Percentiles rank a stretch among this genome's conserved stretches.
phyloP scores from a whole-genome alignment of 306 rosid species.

The Corylus americana region DNA sequence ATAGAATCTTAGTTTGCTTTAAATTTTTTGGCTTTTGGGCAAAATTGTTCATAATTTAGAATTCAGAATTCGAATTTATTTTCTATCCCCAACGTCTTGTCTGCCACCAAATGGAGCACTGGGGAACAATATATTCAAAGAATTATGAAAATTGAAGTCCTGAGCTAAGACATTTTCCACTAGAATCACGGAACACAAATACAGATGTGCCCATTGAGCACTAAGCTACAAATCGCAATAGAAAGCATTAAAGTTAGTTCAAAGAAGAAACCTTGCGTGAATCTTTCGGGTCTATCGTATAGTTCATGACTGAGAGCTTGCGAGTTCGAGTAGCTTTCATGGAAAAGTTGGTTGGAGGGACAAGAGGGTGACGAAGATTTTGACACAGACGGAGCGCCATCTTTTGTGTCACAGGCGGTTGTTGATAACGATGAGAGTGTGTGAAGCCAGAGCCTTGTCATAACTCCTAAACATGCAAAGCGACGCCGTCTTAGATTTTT shows the following conservation, averaged over 20 bases:
- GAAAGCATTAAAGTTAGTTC: neutral
- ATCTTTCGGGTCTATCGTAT: slow-evolving; percentile 25
- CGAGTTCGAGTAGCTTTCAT: slow-evolving; percentile 19
- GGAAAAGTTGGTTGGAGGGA: slow-evolving; percentile 31
- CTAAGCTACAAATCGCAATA: neutral
- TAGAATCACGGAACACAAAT: neutral
- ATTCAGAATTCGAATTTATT: neutral
- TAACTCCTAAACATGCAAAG: too few species aligned
- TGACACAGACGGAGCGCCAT: slow-evolving; percentile 63
- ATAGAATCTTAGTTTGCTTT: neutral
- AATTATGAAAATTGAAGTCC: neutral
- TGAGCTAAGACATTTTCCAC: neutral
- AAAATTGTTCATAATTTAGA: neutral
- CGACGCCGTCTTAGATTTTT: too few species aligned
- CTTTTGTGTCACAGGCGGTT: too few species aligned
- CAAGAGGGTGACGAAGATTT: slow-evolving; percentile 36
- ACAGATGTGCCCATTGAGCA: too few species aligned
- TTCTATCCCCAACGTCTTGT: neutral
- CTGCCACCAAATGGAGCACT: neutral
- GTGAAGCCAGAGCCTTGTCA: too few species aligned
- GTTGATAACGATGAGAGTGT: neutral
- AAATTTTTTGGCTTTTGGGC: neutral
- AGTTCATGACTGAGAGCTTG: slow-evolving; percentile 45
- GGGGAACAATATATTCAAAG: neutral
- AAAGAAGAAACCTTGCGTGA: slow-evolving; percentile 54